These are phyloP conservation scores for Epicoccum sorghinum DNA, from an alignment of 2,329 filamentous ascomycete species.

Conservation along the genomic window DNA sequence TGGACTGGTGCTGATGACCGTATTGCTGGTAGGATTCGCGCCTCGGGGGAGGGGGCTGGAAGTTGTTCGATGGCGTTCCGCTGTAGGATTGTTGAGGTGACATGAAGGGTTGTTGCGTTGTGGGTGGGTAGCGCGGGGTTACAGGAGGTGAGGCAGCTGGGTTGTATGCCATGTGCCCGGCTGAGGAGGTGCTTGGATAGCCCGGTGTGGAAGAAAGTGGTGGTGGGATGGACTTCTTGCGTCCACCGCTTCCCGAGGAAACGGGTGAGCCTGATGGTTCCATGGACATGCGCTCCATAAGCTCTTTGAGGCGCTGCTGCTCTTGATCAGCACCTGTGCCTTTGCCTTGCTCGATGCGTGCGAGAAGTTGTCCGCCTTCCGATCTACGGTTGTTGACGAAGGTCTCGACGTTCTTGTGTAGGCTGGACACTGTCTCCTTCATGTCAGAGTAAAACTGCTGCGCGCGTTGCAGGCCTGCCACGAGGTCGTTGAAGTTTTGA, in stretches of 20 bases:
- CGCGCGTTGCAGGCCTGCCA: slow-evolving; percentile 83
- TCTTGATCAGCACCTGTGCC: slow-evolving; percentile 78
- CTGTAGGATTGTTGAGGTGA: slow-evolving; percentile 38
- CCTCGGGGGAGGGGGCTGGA: slow-evolving; percentile 36
- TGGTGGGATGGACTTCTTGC: slow-evolving; percentile 48
- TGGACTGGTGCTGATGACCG: slow-evolving; percentile 27
- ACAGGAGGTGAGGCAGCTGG: slow-evolving; percentile 55
- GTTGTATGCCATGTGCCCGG: slow-evolving; percentile 56
- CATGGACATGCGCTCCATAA: slow-evolving; percentile 97
- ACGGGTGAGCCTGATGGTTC: slow-evolving; percentile 56
- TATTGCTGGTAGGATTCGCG: slow-evolving; percentile 44
- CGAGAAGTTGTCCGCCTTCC: slow-evolving; percentile 88
- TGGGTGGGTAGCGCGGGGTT: slow-evolving; percentile 53
- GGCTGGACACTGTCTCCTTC: slow-evolving; percentile 88
- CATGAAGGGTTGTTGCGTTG: slow-evolving; percentile 41
- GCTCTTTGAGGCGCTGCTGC: slow-evolving; percentile 79
- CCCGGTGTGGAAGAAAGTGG: slow-evolving; percentile 43
- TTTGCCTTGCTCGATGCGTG: slow-evolving; percentile 83
- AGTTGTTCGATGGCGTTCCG: slow-evolving; percentile 32
- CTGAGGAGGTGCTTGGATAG: slow-evolving; percentile 45
- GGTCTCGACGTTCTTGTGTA: slow-evolving; percentile 93
- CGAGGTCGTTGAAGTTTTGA: slow-evolving; percentile 88
- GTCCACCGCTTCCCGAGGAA: slow-evolving; percentile 34
- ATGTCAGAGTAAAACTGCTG: slow-evolving; percentile 96
- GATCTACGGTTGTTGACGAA: slow-evolving; percentile 94